phyloP scores from a whole-genome alignment of 495 filamentous ascomycete genomes.

The Xylaria nigripes region DNA sequence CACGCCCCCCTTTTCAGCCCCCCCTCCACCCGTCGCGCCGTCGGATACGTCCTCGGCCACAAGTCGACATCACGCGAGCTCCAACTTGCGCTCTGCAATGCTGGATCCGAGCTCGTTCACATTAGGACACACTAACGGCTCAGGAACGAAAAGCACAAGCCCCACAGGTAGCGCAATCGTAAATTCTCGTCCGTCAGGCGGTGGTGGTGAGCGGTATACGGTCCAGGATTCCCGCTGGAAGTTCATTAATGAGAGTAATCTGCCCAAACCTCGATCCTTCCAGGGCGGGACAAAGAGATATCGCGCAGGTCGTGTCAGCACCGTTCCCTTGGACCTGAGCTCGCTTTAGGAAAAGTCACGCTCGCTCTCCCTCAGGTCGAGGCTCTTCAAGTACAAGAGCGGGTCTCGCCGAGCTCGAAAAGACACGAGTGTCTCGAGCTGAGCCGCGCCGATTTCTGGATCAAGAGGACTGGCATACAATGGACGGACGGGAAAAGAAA shows the following conservation, averaged over 20 bases:
- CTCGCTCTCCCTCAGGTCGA: conserved; percentile 3
- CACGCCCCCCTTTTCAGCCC: conserved; percentile 30
- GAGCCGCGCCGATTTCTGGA: background rate
- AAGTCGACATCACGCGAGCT: conserved; percentile 21
- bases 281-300: conserved; percentile 63
- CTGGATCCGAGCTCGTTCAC: conserved; percentile 74
- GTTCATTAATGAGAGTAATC: conserved; percentile 70
- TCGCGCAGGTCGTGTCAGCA: conserved; percentile 84
- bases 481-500: background rate
- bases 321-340: conserved; percentile 81
- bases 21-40: conserved; percentile 28
- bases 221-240: conserved; percentile 81
- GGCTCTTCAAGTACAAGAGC: background rate
- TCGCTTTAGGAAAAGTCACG: conserved; percentile 25
- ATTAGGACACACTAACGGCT: conserved; percentile 42
- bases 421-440: background rate
- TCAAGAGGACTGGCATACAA: background rate
- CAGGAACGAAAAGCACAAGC: conserved; percentile 33
- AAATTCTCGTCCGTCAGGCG: conserved; percentile 26
- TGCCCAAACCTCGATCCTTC: conserved; percentile 81
- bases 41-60: conserved; percentile 17
- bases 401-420: background rate
- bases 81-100: conserved; percentile 37
- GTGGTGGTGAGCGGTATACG: conserved; percentile 39
- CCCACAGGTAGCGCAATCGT: conserved; percentile 29